phyloP scores from a whole-genome alignment of 2,329 filamentous ascomycete genomes.

The Colletotrichum chlorophyti region DNA sequence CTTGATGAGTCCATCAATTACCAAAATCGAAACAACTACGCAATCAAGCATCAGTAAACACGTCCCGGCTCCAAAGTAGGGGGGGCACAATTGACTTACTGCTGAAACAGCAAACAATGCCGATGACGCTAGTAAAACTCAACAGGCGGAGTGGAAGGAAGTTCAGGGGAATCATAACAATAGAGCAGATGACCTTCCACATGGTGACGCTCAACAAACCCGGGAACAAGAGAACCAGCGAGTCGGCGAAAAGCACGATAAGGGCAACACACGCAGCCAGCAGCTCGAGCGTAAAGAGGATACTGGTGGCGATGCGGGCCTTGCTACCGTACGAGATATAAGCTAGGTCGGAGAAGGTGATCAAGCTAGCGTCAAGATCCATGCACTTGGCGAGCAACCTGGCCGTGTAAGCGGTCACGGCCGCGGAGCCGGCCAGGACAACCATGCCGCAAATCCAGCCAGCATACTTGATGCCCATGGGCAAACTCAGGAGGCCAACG shows the following conservation, averaged over 20 bases:
- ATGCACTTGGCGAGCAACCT: conserved; percentile 86
- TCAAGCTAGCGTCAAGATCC: conserved; percentile 82
- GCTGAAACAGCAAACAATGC: conserved; percentile 87
- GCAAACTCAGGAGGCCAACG: conserved; percentile 86
- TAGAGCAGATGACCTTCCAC: conserved; percentile 87
- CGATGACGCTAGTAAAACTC: conserved; percentile 86
- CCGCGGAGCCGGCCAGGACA: conserved; percentile 76
- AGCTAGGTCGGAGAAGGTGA: conserved; percentile 93
- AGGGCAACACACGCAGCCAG: conserved; percentile 88
- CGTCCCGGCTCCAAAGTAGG: neutral
- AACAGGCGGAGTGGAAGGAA: conserved; percentile 84
- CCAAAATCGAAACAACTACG: conserved; percentile 81
- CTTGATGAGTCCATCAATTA: conserved; percentile 88
- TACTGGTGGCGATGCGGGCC: conserved; percentile 81
- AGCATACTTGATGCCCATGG: conserved; percentile 84
- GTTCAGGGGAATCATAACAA: conserved; percentile 80
- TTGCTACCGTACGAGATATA: conserved; percentile 87
- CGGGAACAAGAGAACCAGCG: conserved; percentile 79
- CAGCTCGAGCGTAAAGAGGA: conserved; percentile 88
- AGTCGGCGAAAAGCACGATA: conserved; percentile 92
- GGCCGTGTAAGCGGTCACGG: conserved; percentile 85
- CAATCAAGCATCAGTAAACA: neutral
- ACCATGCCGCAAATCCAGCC: conserved; percentile 86
- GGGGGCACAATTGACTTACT: conserved; percentile 64
- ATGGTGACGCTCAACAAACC: conserved; percentile 66